Conservation (phyloP, 106 monocot genomes). For the Amphibolis antarctica region DNA sequence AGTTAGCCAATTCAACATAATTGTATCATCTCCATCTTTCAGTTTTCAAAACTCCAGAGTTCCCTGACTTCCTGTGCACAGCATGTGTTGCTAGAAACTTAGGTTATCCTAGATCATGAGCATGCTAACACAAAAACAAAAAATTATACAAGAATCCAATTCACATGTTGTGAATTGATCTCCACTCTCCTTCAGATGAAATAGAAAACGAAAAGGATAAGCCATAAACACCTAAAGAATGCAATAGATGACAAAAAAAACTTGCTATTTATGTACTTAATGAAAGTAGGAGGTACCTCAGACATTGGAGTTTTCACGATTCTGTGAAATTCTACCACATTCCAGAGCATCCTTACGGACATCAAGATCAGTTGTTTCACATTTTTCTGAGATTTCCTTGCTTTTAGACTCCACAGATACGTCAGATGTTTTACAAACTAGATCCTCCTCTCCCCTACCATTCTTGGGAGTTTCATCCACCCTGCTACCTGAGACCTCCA, state of each 20-base stretch:
- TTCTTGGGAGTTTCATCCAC: not conserved
- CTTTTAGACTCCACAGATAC: not conserved
- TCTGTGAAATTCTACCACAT: not conserved
- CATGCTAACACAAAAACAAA: too few species aligned
- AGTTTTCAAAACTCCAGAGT: too few species aligned
- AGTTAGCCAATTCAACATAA: too few species aligned
- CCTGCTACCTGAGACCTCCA: not conserved
- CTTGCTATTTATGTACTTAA: not conserved
- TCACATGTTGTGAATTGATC: too few species aligned
- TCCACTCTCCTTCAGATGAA: conserved; percentile 1
- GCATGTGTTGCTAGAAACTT: too few species aligned
- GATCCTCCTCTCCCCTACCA: not conserved
- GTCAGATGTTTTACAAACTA: not conserved
- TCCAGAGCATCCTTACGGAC: not conserved
- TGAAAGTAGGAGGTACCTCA: not conserved
- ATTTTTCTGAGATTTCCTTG: not conserved
- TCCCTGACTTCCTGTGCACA: too few species aligned
- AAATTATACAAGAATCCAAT: too few species aligned
- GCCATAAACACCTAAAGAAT: not conserved
- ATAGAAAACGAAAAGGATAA: not conserved
- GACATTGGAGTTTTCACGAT: not conserved
- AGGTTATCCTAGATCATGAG: too few species aligned
- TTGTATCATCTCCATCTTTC: too few species aligned
- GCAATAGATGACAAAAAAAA: not conserved
- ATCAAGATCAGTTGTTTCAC: not conserved